Evolutionary conservation across 2,329 filamentous ascomycete species (phyloP).

Genomic region (Macrophomina pseudophaseolina): DNA sequence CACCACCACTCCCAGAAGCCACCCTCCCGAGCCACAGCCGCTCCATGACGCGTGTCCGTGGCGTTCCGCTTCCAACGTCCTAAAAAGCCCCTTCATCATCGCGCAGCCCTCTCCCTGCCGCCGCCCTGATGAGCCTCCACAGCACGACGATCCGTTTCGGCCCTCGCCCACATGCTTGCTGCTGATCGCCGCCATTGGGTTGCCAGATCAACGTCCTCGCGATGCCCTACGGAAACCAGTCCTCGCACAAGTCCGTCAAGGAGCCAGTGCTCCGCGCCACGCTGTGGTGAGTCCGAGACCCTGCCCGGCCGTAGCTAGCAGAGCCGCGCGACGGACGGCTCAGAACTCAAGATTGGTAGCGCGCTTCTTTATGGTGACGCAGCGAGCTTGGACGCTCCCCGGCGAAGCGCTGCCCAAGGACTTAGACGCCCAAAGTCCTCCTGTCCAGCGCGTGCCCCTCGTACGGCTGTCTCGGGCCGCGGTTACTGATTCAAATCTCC

Average conservation of each 20-base stretch:
- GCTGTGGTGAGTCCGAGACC: neutral
- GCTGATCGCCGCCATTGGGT: conserved; percentile 17
- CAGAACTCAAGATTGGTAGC: conserved; percentile 3
- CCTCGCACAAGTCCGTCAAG: neutral
- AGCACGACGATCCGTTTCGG: conserved; percentile 13
- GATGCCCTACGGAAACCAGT: neutral
- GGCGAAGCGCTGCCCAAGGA: conserved; percentile 12
- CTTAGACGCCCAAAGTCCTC: conserved; percentile 20
- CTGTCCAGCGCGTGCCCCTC: conserved; percentile 9
- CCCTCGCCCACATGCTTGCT: conserved; percentile 22
- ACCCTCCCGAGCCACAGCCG: conserved; percentile 18
- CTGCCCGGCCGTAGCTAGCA: neutral
- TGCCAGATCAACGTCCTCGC: conserved; percentile 16
- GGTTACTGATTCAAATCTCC: conserved; percentile 19
- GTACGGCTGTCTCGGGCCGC: conserved; percentile 19
- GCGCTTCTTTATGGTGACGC: neutral
- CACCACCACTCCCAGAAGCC: neutral
- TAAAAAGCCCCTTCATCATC: conserved; percentile 4
- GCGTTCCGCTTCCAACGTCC: conserved; percentile 7
- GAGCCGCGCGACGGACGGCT: conserved; percentile 9
- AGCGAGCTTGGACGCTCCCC: conserved; percentile 8
- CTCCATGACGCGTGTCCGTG: conserved; percentile 16
- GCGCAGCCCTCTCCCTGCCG: neutral
- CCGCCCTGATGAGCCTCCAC: neutral
- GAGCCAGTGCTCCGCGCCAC: neutral